Evolutionary conservation across 306 rosid genomes (phyloP), one percentile per base, ranked within the genome.

Genomic region (Quercus gilva): DNA sequence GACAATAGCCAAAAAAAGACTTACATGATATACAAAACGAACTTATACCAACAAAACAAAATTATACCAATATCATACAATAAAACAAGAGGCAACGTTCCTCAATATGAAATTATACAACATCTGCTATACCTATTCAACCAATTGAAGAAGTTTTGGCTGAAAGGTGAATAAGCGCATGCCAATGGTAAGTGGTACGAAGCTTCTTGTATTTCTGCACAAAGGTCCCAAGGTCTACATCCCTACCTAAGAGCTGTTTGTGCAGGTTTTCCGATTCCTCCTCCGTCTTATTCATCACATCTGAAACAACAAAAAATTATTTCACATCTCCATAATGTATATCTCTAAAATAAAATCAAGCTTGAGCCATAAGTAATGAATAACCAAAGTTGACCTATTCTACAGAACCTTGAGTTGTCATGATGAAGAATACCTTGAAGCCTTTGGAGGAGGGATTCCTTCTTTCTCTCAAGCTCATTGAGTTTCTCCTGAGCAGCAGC

Each of bases 401-500:
- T 10, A 45, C 17, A 45, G 33, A 70, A 80, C 41, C 64, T 76
- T 63, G 71, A 73, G 71, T 12, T 79, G 37, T 7, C 25, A 75
- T 43, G 31, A 77, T 65, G 75, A 37, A 13, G 2, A 90, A 76
- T 88, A 90, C 99, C 99, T 71, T 89, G 92, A 85, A 93, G 92
- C 86, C 97, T 88, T 61, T 82, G 94, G 65, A 93, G 76, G 79
- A 90, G 97, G 74, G 99, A 91, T 65, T 93, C 91, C 79, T 88
- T 96, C 89, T 91, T 86, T 76, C 88, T 88, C 78, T 96, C 96
- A 49, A 93, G 99, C 74, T 93, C 99, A 77, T 89, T 84, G 76
- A 93, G 86, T 82, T 89, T 96, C 89, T 96, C 99, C 71, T 82
- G 92, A n/a, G 98, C 99, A 35, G 98, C 78, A 57, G 99, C 99